These are phyloP conservation scores for Schwanniomyces yamadae DNA, from an alignment of 805 yeast species.

Conservation along the genomic window DNA sequence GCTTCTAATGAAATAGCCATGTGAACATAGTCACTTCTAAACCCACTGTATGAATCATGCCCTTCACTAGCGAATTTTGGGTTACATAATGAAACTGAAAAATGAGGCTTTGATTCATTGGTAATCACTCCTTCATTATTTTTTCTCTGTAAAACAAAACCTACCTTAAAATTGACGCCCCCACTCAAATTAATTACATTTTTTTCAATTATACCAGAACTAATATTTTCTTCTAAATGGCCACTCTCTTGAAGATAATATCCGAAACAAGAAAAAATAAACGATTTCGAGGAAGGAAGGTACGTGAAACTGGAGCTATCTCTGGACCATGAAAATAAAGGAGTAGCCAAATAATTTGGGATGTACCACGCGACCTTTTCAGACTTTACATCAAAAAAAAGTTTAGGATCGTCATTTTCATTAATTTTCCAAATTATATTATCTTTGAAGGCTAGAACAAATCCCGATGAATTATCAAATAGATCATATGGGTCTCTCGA, in stretches of 20 bases:
- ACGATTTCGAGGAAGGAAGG: slow-evolving; percentile 44
- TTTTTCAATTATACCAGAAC: slow-evolving; percentile 26
- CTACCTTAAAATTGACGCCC: slow-evolving; percentile 56
- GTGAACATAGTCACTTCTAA: slow-evolving; percentile 39
- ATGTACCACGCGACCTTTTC: slow-evolving; percentile 65
- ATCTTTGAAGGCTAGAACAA: slow-evolving; percentile 67
- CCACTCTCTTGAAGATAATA: slow-evolving; percentile 41
- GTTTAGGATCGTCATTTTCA: slow-evolving; percentile 63
- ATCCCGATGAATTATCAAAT: slow-evolving; percentile 70
- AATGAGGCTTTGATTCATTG: slow-evolving; percentile 63
- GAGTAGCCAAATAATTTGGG: slow-evolving; percentile 65
- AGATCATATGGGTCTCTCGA: slow-evolving; percentile 76
- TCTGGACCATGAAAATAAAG: slow-evolving; percentile 58
- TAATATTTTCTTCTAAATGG: no score
- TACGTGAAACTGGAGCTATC: slow-evolving; percentile 43
- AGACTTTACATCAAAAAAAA: slow-evolving; percentile 63
- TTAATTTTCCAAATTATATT: slow-evolving; percentile 62
- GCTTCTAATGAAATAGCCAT: slow-evolving; percentile 42
- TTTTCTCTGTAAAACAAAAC: slow-evolving; percentile 24
- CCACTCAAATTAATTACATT: slow-evolving; percentile 59
- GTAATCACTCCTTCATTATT: background rate
- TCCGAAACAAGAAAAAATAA: slow-evolving; percentile 47
- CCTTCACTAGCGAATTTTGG: slow-evolving; percentile 45
- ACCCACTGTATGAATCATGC: slow-evolving; percentile 43
- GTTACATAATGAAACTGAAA: slow-evolving; percentile 54